Conservation (phyloP, 108 stramenopile species). For the Nitzschia palea region DNA sequence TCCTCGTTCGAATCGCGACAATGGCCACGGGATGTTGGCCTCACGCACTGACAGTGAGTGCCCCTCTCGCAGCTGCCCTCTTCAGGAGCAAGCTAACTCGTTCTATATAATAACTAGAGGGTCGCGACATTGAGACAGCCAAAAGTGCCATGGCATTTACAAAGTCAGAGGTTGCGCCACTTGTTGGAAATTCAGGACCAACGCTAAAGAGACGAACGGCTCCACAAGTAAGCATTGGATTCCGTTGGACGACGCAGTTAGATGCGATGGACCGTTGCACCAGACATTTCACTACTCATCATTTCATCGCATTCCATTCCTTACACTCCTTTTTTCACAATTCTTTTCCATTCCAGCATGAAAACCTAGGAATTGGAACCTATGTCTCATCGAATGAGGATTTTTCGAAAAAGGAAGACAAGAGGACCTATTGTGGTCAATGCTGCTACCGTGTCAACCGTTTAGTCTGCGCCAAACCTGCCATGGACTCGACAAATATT, state of each 20-base stretch:
- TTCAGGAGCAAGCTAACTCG: too few species aligned
- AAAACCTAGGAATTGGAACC: background rate
- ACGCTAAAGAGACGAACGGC: constrained; percentile 1
- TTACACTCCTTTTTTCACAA: background rate
- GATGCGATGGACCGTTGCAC: too few species aligned
- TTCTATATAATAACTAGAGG: too few species aligned
- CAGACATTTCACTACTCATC: background rate
- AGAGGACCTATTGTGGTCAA: background rate
- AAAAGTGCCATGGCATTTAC: constrained; percentile 7
- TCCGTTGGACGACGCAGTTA: too few species aligned
- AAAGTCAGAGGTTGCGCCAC: constrained; percentile 9
- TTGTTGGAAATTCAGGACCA: too few species aligned
- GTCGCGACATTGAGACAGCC: too few species aligned
- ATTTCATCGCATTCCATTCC: background rate
- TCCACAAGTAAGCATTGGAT: constrained; percentile 12
- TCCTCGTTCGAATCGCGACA: too few species aligned
- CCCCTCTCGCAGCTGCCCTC: too few species aligned
- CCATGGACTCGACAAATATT: background rate
- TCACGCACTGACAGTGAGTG: too few species aligned
- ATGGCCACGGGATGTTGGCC: too few species aligned
- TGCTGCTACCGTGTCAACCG: background rate
- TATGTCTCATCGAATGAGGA: constrained; percentile 13
- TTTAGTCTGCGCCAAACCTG: constrained; percentile 19
- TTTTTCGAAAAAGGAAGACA: constrained; percentile 13
- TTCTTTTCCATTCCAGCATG: background rate